phyloP scores from a whole-genome alignment of 108 stramenopile species.

The Mayamaea pseudoterrestris region DNA sequence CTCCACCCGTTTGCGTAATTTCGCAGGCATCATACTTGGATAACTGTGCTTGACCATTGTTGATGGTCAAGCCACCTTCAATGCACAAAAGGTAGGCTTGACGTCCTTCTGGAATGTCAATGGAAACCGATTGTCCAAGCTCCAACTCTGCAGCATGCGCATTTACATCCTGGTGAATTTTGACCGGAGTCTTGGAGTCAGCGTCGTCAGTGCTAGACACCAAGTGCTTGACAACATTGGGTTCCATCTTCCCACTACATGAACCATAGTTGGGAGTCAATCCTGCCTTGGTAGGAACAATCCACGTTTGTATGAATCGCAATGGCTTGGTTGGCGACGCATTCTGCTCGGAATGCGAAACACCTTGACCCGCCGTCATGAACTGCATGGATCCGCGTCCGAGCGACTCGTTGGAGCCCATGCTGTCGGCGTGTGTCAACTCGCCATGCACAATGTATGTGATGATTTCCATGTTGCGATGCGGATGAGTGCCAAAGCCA shows the following conservation, averaged over 20 bases:
- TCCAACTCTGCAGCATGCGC: slow-evolving; percentile 51
- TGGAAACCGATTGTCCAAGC: slow-evolving; percentile 11
- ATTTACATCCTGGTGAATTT: slow-evolving; percentile 66
- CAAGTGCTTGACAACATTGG: slow-evolving; percentile 46
- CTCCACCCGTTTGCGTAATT: slow-evolving; percentile 19
- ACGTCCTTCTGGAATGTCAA: slow-evolving; percentile 24
- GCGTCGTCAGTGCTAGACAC: slow-evolving; percentile 27
- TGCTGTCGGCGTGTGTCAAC: slow-evolving; percentile 60
- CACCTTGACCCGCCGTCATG: slow-evolving; percentile 71
- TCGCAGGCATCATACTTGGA: slow-evolving; percentile 45
- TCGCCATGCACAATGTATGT: slow-evolving; percentile 65
- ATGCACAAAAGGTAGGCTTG: slow-evolving; percentile 67
- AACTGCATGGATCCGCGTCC: slow-evolving; percentile 67
- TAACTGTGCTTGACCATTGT: slow-evolving; percentile 18
- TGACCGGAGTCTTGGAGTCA: slow-evolving; percentile 19
- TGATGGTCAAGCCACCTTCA: slow-evolving; percentile 49
- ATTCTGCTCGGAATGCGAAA: slow-evolving; percentile 65
- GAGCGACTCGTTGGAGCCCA: slow-evolving; percentile 65
- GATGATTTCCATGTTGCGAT: slow-evolving; percentile 72
- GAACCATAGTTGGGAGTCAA: slow-evolving; percentile 64
- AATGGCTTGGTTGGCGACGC: slow-evolving; percentile 34
- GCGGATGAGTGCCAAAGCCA: slow-evolving; percentile 76
- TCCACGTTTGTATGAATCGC: slow-evolving; percentile 82
- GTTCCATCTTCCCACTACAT: slow-evolving; percentile 1
- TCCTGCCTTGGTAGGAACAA: slow-evolving; percentile 31